Base-by-base conservation (phyloP, 2,329 filamentous ascomycete species). In the Paracamarosporium sp. region DNA sequence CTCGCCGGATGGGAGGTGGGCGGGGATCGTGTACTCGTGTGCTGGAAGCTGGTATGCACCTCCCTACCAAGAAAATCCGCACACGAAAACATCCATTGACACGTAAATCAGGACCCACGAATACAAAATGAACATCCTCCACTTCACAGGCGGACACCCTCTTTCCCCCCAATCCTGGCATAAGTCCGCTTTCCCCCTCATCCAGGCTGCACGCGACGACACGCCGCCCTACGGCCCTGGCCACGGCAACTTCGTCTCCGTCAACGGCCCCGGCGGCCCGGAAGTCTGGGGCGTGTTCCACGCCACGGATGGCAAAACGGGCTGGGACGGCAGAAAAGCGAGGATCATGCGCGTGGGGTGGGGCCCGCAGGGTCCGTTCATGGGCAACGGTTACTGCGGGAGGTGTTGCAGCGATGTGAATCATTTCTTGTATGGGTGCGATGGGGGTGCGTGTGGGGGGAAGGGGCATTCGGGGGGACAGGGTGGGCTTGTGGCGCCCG, bases 51-150 rank as follows among this genome's bases (percentile, higher is more conserved):
- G 80, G 48, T 51, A 28, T 3, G 48, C 7, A 20, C 12, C 36
- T 17, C 36, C 11, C 8, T 12, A 5, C 36, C 6, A 22, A 22
- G 4, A n/a, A n/a, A 35, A 15, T 15, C 4, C 13, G n/a, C 31
- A 35, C 7, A 5, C 12, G 12, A 35, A 15, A n/a, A 35, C 31
- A n/a, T 6, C 7, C 11, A 11, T 31, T 31, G 30, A 31, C 30
- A n/a, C 3, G 30, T 3, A 8, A 15, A 13, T 11, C 12, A 51
- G 48, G 80, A 82, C 80, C 1, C 75, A 76, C 45, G 75, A 81
- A 55, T 82, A 82, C 67, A 82, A 82, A 61, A 80, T 82, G 77
- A 77, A 76, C n/a, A 73, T 78, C 0, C 64, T 82, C 22, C 70
- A 76, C 38, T 80, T 74, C 55, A 64, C 70, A 0, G 79, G 78